phyloP scores from a whole-genome alignment of 192 early-diverging fungal species.

The Backusella morwellensis region DNA sequence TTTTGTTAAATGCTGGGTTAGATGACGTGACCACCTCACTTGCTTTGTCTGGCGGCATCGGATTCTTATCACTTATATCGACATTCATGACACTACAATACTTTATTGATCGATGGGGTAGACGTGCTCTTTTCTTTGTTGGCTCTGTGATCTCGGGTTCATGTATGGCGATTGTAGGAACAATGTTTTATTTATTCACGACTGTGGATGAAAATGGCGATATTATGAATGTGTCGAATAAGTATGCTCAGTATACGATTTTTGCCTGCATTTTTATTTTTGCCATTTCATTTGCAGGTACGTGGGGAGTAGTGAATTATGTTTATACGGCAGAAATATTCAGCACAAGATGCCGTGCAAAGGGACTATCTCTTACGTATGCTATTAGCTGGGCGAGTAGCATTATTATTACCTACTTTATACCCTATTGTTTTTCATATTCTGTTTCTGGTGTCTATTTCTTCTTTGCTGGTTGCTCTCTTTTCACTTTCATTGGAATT shows the following conservation, averaged over 20 bases:
- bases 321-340: constrained; percentile 29
- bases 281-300: constrained; percentile 21
- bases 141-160: constrained; percentile 65
- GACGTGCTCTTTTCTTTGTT: constrained; percentile 66
- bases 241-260: constrained; percentile 20
- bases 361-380: constrained; percentile 30
- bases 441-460: constrained; percentile 37
- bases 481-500: constrained; percentile 43
- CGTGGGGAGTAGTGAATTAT: constrained; percentile 26
- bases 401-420: constrained; percentile 33
- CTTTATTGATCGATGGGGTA: constrained; percentile 73
- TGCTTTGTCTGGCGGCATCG: constrained; percentile 29
- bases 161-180: constrained; percentile 61
- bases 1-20: constrained; percentile 39
- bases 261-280: constrained; percentile 36
- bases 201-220: constrained; percentile 8
- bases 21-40: constrained; percentile 16
- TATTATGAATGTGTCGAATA: constrained; percentile 14
- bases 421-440: constrained; percentile 30
- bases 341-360: constrained; percentile 34
- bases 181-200: constrained; percentile 25
- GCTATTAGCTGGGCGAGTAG: constrained; percentile 33
- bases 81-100: constrained; percentile 77
- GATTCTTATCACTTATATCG: constrained; percentile 65
- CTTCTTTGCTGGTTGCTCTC: constrained; percentile 34